A percentile compares a stretch with the other conserved stretches of the same genome.
Evolutionary conservation across 768 basidiomycete species (phyloP).

Genomic region (Cantharellus anzutake): DNA sequence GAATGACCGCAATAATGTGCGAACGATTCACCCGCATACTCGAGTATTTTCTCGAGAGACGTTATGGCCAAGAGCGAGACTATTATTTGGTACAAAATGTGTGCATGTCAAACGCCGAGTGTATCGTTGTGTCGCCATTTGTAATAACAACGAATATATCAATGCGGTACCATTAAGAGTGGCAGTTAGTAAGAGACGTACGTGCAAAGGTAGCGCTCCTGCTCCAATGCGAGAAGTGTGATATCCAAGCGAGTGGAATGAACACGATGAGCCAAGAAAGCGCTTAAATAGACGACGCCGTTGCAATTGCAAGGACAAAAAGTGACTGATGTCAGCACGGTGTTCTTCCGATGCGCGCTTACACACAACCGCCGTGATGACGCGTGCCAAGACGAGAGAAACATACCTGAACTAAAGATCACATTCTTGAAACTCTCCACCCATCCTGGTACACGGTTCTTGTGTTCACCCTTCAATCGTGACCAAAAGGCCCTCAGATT

Average conservation of each 20-base stretch:
- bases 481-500: neutral
- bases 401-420: neutral
- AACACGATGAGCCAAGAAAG: conserved; percentile 34
- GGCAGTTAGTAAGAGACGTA: conserved; percentile 15
- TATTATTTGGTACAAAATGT: conserved; percentile 11
- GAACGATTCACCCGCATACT: conserved; percentile 41
- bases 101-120: neutral
- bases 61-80: conserved; percentile 49
- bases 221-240: conserved; percentile 28
- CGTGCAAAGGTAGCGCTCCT: conserved; percentile 25
- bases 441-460: neutral
- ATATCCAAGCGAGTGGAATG: conserved; percentile 41
- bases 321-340: neutral
- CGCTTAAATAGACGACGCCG: neutral
- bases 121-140: neutral
- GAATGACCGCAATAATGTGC: conserved; percentile 33
- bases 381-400: neutral
- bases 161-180: neutral
- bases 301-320: neutral
- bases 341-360: no score
- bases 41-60: conserved; percentile 44
- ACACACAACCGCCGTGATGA: neutral
- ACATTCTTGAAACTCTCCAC: neutral
- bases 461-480: neutral
- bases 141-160: neutral